Conservation (phyloP, 2,329 filamentous ascomycete genomes). For the Colletotrichum caudatum region DNA sequence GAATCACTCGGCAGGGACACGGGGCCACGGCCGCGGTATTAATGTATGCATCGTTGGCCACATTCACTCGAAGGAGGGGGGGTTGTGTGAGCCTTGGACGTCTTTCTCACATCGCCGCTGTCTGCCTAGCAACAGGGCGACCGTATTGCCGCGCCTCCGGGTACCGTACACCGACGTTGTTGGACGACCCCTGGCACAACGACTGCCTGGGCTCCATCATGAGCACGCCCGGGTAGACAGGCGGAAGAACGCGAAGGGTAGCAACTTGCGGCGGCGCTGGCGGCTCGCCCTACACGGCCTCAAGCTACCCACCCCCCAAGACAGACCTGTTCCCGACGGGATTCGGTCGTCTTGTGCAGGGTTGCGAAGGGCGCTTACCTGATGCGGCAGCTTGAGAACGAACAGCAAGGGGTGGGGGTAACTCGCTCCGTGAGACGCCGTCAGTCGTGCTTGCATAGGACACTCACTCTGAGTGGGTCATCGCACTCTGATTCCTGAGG, state of each 20-base stretch:
- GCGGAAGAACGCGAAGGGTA: not conserved
- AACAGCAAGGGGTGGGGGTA: not conserved
- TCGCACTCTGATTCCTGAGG: not conserved
- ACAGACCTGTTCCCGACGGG: not conserved
- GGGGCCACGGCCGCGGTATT: slow-evolving; percentile 23
- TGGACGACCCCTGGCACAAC: slow-evolving; percentile 12
- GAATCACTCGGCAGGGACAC: not conserved
- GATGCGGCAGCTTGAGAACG: slow-evolving; percentile 19
- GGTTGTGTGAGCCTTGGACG: not conserved
- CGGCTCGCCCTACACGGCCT: not conserved
- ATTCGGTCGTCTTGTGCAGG: slow-evolving; percentile 21
- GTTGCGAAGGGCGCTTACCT: slow-evolving; percentile 35
- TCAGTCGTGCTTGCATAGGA: slow-evolving; percentile 16
- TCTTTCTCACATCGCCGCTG: not conserved
- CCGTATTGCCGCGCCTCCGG: slow-evolving; percentile 9
- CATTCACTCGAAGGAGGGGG: slow-evolving; percentile 12
- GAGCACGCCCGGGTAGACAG: slow-evolving; percentile 17
- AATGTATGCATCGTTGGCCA: slow-evolving; percentile 26
- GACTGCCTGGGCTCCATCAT: slow-evolving; percentile 31
- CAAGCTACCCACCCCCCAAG: slow-evolving; percentile 21
- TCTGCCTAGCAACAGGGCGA: slow-evolving; percentile 23
- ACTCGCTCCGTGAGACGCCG: slow-evolving; percentile 11
- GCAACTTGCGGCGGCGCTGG: slow-evolving; percentile 14
- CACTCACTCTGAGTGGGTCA: slow-evolving; percentile 2
- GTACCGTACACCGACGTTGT: slow-evolving; percentile 13